A percentile compares a stretch with the other conserved stretches of the same genome.
Evolutionary conservation across 306 rosid genomes (phyloP).

Genomic region (Rubus idaeus): DNA sequence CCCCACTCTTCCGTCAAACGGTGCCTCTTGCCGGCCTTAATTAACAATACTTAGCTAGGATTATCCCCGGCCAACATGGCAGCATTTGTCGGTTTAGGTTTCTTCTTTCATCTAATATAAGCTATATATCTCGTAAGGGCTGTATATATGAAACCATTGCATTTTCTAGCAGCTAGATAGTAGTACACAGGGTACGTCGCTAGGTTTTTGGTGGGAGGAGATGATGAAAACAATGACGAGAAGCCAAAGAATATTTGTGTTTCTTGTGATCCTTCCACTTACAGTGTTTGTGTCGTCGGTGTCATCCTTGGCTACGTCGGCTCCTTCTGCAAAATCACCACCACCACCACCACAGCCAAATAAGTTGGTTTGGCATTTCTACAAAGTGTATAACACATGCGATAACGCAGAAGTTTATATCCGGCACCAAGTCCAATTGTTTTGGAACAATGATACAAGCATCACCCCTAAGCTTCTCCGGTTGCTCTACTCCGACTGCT

Average conservation of each 20-base stretch:
- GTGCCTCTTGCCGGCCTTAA: conserved; percentile 25
- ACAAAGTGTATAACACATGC: conserved; percentile 45
- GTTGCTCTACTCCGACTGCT: conserved; percentile 68
- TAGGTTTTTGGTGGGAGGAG: conserved; percentile 4
- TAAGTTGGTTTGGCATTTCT: conserved; percentile 62
- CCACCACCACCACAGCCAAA: conserved; percentile 16
- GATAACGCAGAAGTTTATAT: conserved; percentile 49
- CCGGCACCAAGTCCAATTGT: conserved; percentile 45
- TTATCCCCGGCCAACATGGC: not conserved
- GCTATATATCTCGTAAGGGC: not conserved
- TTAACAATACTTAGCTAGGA: conserved; percentile 25
- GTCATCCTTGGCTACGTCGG: not conserved
- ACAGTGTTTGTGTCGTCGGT: conserved; percentile 12
- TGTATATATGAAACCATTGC: not conserved
- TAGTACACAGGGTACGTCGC: not conserved
- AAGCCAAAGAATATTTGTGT: conserved; percentile 9
- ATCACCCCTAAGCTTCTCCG: conserved; percentile 66
- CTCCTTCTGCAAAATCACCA: not conserved
- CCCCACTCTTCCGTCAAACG: conserved; percentile 39
- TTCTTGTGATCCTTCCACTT: conserved; percentile 23
- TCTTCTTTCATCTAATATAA: not conserved
- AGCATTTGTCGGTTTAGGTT: not conserved
- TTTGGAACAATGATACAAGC: conserved; percentile 45
- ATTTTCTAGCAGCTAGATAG: not conserved
- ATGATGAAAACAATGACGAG: conserved; percentile 30